Evolutionary conservation across 257 asterid species (phyloP), one percentile per base, ranked within the genome.

Genomic region (Paraleonurus japonicus): DNA sequence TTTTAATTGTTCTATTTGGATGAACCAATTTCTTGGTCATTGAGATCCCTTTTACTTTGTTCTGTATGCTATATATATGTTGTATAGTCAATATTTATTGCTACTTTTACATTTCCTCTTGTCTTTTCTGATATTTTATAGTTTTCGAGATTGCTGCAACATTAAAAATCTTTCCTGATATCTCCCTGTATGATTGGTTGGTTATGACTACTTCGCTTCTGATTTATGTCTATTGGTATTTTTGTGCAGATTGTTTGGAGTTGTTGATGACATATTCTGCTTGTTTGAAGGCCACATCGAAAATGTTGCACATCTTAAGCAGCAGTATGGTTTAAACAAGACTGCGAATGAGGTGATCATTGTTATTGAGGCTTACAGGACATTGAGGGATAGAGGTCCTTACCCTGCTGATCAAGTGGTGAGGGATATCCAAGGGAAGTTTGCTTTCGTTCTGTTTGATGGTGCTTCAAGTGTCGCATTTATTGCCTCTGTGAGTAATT

Each of bases 341-440:
- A 83, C 88, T 0, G 95, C 96, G 8, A 91, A 88, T 65, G 99
- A 95, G 82, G 96, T 85, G 41, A 89, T 83, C 79, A 88, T 95
- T 65, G 88, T 92, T 3, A 92, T 95, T 7, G 99, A 95, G 77
- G 99, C 99, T 53, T 95, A 88, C 83, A 71, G 99, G 74, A 88
- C 92, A 19, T 80, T 95, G 88, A 88, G 98, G 81, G 99, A 95
- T 66, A 76, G 99, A 80, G 99, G 99, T 65, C 99, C 98, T 70
- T 92, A 92, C 65, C 99, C 99, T 19, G 87, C 96, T 9, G 92
- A 86, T 76, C 99, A 95, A 76, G 98, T 95, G 51, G 96, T 95
- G 79, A 92, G 86, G 30, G 99, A 84, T 76, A 84, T 95, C 61
- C 84, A 81, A 22, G 99, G 99, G 76, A 95, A 88, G 67, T 95